Percentiles rank a stretch among this genome's conserved stretches.
phyloP scores from a whole-genome alignment of 805 yeast genomes.

The Torulaspora gathmanii region DNA sequence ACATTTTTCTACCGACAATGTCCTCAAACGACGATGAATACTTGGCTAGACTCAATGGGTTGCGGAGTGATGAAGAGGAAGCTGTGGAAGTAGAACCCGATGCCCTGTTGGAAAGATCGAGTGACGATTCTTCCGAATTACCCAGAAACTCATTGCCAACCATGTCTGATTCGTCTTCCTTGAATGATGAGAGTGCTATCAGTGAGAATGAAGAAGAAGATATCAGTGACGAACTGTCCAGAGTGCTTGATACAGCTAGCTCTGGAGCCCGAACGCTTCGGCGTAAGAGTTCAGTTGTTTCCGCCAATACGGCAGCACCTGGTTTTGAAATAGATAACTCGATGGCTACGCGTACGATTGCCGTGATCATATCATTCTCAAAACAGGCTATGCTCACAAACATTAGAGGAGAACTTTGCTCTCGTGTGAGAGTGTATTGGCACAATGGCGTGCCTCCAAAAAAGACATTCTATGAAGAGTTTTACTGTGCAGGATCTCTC shows the following conservation, averaged over 20 bases:
- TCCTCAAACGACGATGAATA: constrained; percentile 32
- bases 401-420: constrained; percentile 41
- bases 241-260: background rate
- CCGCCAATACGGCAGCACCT: constrained; percentile 2
- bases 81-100: constrained; percentile 8
- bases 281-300: background rate
- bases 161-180: background rate
- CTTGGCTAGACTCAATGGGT: constrained; percentile 24
- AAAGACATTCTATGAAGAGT: constrained; percentile 42
- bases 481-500: constrained; percentile 44
- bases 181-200: constrained; percentile 2
- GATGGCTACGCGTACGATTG: constrained; percentile 48
- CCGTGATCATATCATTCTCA: constrained; percentile 44
- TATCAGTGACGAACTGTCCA: background rate
- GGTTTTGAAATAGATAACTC: constrained; percentile 18
- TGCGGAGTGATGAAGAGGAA: constrained; percentile 14
- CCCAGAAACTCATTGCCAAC: background rate
- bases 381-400: constrained; percentile 39
- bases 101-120: constrained; percentile 5
- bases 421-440: constrained; percentile 47
- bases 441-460: constrained; percentile 50
- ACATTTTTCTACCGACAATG: constrained; percentile 35
- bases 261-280: background rate
- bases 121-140: background rate
- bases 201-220: constrained; percentile 2